Evolutionary conservation across 2,329 filamentous ascomycete species (phyloP).

Genomic region (Cadophora luteo-olivacea): DNA sequence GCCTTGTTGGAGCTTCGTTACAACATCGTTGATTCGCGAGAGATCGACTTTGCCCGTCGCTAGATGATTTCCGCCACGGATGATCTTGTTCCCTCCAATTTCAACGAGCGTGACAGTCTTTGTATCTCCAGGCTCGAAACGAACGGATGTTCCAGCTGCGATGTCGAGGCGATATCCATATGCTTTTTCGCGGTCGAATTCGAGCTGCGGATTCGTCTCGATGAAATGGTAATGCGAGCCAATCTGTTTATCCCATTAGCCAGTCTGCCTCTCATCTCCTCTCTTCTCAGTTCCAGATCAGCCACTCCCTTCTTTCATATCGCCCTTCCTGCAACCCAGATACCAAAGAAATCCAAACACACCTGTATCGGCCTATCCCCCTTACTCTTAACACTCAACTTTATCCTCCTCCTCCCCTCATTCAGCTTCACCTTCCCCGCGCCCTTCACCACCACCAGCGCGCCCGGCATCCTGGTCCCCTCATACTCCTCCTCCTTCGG

Average conservation of each 20-base stretch:
- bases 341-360: slow-evolving; percentile 32
- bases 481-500: slow-evolving; percentile 71
- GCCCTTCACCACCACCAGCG: slow-evolving; percentile 70
- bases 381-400: slow-evolving; percentile 79
- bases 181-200: slow-evolving; percentile 83
- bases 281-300: not conserved
- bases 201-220: slow-evolving; percentile 88
- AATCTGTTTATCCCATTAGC: slow-evolving; percentile 52
- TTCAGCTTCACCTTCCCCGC: slow-evolving; percentile 69
- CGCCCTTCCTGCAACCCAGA: not conserved
- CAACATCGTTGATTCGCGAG: slow-evolving; percentile 67
- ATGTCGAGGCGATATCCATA: slow-evolving; percentile 92
- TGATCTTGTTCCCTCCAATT: slow-evolving; percentile 80
- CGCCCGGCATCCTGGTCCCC: slow-evolving; percentile 75
- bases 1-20: slow-evolving; percentile 69
- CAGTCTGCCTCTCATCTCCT: not conserved
- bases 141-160: slow-evolving; percentile 86
- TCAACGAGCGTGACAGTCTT: slow-evolving; percentile 91
- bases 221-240: slow-evolving; percentile 97
- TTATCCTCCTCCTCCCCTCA: slow-evolving; percentile 74
- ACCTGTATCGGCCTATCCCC: slow-evolving; percentile 92
- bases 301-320: not conserved
- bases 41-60: slow-evolving; percentile 76
- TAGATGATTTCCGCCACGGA: slow-evolving; percentile 83
- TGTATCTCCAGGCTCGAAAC: slow-evolving; percentile 92